Conservation (phyloP, 2,329 filamentous ascomycete genomes). For the Cladosporium halotolerans region DNA sequence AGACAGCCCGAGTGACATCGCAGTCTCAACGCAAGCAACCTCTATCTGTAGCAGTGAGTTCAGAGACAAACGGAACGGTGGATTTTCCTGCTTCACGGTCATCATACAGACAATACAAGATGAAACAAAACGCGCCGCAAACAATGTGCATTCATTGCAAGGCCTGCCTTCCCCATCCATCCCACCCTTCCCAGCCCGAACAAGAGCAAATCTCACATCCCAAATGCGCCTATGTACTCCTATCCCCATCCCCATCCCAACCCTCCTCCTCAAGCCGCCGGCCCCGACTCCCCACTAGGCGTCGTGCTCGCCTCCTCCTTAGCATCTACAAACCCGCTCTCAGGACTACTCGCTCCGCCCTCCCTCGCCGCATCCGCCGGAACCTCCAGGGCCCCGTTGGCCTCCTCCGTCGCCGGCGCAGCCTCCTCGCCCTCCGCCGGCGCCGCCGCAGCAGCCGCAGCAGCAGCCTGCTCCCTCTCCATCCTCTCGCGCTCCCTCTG, state of each 20-base stretch:
- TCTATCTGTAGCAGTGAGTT: too few relatives aligned
- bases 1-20: too few relatives aligned
- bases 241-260: background rate
- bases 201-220: too few relatives aligned
- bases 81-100: too few relatives aligned
- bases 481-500: constrained; percentile 39
- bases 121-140: too few relatives aligned
- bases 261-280: background rate
- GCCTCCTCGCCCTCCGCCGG: constrained; percentile 25
- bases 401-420: constrained; percentile 10
- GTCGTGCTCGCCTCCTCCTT: constrained; percentile 21
- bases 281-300: background rate
- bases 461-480: constrained; percentile 38
- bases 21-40: too few relatives aligned
- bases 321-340: constrained; percentile 27
- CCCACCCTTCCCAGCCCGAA: too few relatives aligned
- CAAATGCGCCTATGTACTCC: too few relatives aligned
- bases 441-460: constrained; percentile 28
- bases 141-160: too few relatives aligned
- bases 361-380: constrained; percentile 13
- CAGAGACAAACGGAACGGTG: too few relatives aligned
- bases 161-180: too few relatives aligned
- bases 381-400: constrained; percentile 10
- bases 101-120: too few relatives aligned
- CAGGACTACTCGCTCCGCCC: constrained; percentile 19